Conservation (phyloP, 306 rosid genomes). For the Pyrus betulifolia region DNA sequence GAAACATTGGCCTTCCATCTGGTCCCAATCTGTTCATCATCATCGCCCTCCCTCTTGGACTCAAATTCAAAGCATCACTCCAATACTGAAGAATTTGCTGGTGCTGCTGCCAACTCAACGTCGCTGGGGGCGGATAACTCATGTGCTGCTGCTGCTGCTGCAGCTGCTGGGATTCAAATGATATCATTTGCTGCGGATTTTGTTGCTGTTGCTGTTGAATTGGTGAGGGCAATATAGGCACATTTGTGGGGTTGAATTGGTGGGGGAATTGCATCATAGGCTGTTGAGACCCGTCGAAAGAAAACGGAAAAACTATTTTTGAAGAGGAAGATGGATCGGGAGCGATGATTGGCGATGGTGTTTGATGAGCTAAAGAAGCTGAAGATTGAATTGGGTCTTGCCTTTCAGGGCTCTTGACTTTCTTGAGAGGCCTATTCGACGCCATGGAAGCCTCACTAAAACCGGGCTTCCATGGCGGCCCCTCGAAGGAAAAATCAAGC, state of each 20-base stretch:
- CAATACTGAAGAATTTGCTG: slow-evolving; percentile 62
- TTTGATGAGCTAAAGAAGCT: slow-evolving; percentile 12
- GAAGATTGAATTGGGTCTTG: slow-evolving; percentile 21
- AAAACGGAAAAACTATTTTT: slow-evolving; percentile 59
- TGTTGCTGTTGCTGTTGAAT: slow-evolving; percentile 18
- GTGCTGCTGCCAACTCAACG: slow-evolving; percentile 23
- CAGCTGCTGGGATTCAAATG: slow-evolving; percentile 18
- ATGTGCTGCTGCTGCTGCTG: slow-evolving; percentile 12
- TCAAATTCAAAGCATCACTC: slow-evolving; percentile 66
- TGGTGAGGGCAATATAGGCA: slow-evolving; percentile 26
- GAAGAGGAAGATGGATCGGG: slow-evolving; percentile 31
- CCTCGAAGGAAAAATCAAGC: slow-evolving; percentile 24
- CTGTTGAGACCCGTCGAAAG: slow-evolving; percentile 40
- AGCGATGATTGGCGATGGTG: slow-evolving; percentile 6
- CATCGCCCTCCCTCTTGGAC: slow-evolving; percentile 63
- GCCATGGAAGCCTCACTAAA: slow-evolving; percentile 44
- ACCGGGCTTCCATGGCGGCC: slow-evolving; percentile 45
- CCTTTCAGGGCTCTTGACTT: slow-evolving; percentile 56
- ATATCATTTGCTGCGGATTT: slow-evolving; percentile 44
- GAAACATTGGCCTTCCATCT: slow-evolving; percentile 35
- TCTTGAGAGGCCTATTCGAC: slow-evolving; percentile 58
- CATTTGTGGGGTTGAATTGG: slow-evolving; percentile 27
- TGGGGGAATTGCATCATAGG: slow-evolving; percentile 29
- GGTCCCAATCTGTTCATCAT: slow-evolving; percentile 57
- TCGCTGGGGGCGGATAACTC: slow-evolving; percentile 24